Base-by-base conservation (phyloP, 306 rosid species). In the Cercis canadensis region DNA sequence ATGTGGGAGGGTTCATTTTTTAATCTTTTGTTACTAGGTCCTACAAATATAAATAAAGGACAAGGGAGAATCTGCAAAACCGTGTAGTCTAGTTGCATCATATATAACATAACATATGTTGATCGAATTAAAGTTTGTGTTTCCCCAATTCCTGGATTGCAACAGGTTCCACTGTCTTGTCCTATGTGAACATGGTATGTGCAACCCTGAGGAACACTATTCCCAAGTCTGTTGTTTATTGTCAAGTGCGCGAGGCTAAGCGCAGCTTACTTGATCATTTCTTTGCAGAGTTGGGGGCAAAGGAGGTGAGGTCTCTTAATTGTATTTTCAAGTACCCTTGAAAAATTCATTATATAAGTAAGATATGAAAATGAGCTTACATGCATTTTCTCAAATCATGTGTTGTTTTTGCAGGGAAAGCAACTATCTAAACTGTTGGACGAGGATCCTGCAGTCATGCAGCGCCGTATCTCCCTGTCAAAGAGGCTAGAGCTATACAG, bases 201-300 rank as follows among this genome's bases (percentile, higher is more conserved):
- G 87, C 87, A 45, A 75, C 79, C 59, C 80, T 95, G 41, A 86
- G 96, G 37, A 84, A 95, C 67, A 87, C 99, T 6, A 95, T 95
- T 78, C 99, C 99, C 1, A 95, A 95, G 83, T 95, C 97, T 1
- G 68, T 89, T 34, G 99, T 91, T 45, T 89, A 89, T 78, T 95
- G 99, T 62, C 99, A 95, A 87, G 97, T 92, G 68, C 96, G 96
- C 8, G 99, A 95, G 77, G 92, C 97, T 10, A 95, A 95, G 80
- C 85, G 97, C 60, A 83, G 90, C 79, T 89, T 95, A 19, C 90
- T 95, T 29, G 99, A 89, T 69, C 90, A 87, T 73, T 95, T 95
- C 90, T 95, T 89, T 67, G 68, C 92, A 0, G 99, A 95, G 5
- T 57, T 95, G 83, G 99, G 97, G 3, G 89, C 85, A 84, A 70